These are phyloP conservation scores for Cercospora nicotianae DNA, from an alignment of 2,329 filamentous ascomycete species.

Conservation along the genomic window DNA sequence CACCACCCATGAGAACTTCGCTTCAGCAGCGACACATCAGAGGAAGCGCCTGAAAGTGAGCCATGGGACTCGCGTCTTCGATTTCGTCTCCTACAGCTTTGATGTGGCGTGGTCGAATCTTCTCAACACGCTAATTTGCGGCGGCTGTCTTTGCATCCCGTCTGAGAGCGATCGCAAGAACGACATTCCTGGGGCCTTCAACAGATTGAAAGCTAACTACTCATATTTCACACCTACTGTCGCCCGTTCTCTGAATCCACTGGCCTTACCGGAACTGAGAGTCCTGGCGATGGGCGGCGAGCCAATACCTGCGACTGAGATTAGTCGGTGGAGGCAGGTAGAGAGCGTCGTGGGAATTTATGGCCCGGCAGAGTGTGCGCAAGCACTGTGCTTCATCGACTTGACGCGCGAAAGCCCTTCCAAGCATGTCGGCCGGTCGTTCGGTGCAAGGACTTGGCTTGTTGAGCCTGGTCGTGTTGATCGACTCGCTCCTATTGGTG, in stretches of 20 bases:
- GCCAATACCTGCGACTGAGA: slow-evolving; percentile 40
- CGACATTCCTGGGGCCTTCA: slow-evolving; percentile 40
- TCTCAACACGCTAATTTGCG: slow-evolving; percentile 20
- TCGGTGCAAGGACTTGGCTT: slow-evolving; percentile 15
- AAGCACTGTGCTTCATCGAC: slow-evolving; percentile 8
- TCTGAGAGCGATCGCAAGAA: slow-evolving; percentile 11
- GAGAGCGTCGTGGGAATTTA: slow-evolving; percentile 47
- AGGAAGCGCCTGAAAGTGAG: slow-evolving; percentile 4
- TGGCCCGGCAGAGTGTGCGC: slow-evolving; percentile 44
- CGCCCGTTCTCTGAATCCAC: slow-evolving; percentile 46
- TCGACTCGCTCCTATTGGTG: slow-evolving; percentile 36
- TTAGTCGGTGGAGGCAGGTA: slow-evolving; percentile 42
- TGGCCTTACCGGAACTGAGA: slow-evolving; percentile 5
- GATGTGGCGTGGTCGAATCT: slow-evolving; percentile 22
- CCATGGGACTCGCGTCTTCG: slow-evolving; percentile 19
- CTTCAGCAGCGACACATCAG: slow-evolving; percentile 9
- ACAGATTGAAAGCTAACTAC: slow-evolving; percentile 36
- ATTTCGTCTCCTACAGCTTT: slow-evolving; percentile 23
- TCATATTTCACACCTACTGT: slow-evolving; percentile 59
- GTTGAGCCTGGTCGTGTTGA: slow-evolving; percentile 14
- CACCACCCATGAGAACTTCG: slow-evolving; percentile 16
- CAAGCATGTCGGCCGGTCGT: slow-evolving; percentile 9
- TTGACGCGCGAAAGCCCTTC: slow-evolving; percentile 5
- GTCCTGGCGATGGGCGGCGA: slow-evolving; percentile 39
- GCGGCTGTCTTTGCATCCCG: slow-evolving; percentile 25